Evolutionary conservation across 176 grass and related monocot species (phyloP).

Genomic region (Ensete glaucum): DNA sequence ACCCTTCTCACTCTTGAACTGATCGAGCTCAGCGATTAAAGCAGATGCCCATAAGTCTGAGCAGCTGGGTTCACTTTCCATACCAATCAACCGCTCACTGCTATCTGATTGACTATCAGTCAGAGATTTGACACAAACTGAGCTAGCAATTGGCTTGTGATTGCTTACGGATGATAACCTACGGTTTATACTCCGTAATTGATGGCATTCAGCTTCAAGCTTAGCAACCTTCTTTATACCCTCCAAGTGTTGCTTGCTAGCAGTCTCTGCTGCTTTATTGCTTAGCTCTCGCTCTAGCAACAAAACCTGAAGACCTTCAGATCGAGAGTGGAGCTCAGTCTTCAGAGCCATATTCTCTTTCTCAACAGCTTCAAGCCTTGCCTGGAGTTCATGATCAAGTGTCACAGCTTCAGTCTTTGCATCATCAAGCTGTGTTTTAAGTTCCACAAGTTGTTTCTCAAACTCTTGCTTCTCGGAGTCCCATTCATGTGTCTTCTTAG

Average conservation of each 20-base stretch:
- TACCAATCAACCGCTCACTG: conserved; percentile 48
- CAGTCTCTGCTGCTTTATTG: conserved; percentile 85
- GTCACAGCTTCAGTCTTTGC: conserved; percentile 28
- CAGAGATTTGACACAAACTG: conserved; percentile 49
- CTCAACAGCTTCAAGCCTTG: conserved; percentile 42
- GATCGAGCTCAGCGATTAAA: conserved; percentile 76
- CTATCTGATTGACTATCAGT: conserved; percentile 80
- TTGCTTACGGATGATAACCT: conserved; percentile 34
- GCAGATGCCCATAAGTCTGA: conserved; percentile 73
- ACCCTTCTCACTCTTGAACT: conserved; percentile 45
- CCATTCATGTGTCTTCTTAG: conserved; percentile 38
- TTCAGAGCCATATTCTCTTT: conserved; percentile 70
- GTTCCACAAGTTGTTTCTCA: conserved; percentile 38
- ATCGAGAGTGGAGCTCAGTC: conserved; percentile 28
- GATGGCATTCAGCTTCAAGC: conserved; percentile 78
- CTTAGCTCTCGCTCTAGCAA: conserved; percentile 71
- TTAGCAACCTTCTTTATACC: conserved; percentile 71
- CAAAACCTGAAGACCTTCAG: conserved; percentile 49
- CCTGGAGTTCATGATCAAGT: conserved; percentile 33
- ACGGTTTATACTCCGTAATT: conserved; percentile 35
- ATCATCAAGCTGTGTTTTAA: conserved; percentile 46
- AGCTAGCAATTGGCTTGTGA: conserved; percentile 28
- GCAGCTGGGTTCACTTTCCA: conserved; percentile 54
- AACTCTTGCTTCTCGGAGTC: conserved; percentile 44
- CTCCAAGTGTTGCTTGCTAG: conserved; percentile 85